These are phyloP conservation scores for Colletotrichum salicis DNA, from an alignment of 2,329 filamentous ascomycete species.

Conservation along the genomic window DNA sequence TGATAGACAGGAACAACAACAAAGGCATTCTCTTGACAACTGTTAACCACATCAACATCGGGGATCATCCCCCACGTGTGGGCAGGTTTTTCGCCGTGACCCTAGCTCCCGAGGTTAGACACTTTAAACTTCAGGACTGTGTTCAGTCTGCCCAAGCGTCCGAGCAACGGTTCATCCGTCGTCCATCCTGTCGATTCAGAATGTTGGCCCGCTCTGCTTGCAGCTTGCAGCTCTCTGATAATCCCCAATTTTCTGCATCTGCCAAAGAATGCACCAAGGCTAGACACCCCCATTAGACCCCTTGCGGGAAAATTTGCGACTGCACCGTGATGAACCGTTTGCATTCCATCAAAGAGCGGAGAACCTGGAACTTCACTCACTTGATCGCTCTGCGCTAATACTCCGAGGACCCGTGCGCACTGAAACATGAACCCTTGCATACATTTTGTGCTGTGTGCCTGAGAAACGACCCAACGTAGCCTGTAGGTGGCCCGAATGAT, in stretches of 20 bases:
- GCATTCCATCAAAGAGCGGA: neutral
- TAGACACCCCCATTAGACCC: neutral
- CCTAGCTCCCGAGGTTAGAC: constrained; percentile 19
- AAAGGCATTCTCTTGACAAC: neutral
- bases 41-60: neutral
- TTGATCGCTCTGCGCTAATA: neutral
- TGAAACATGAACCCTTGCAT: neutral
- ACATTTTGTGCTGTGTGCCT: neutral
- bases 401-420: neutral
- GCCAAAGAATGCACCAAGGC: neutral
- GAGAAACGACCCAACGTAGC: neutral
- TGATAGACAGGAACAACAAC: neutral
- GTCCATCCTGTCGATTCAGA: neutral
- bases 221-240: neutral
- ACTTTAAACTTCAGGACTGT: constrained; percentile 15
- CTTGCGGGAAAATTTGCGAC: neutral
- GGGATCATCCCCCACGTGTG: constrained; percentile 8
- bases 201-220: neutral
- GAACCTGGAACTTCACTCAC: neutral
- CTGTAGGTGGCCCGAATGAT: too few relatives aligned
- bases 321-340: neutral
- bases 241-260: neutral
- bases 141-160: constrained; percentile 9
- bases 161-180: neutral
- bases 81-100: neutral